phyloP scores from a whole-genome alignment of 1,139 yeast species.

The Saccharomyces hybrid region DNA sequence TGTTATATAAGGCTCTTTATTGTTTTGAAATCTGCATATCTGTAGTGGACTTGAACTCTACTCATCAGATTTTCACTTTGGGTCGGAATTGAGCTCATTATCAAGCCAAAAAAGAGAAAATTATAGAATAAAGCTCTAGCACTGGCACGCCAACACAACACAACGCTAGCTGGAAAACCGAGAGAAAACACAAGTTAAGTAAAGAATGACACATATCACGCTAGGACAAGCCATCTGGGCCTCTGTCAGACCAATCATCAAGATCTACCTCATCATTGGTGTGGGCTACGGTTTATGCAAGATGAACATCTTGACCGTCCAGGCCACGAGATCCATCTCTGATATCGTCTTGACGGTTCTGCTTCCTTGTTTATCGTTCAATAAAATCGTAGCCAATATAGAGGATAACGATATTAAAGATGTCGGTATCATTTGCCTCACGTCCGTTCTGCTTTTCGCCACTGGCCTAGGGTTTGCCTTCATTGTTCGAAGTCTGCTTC shows the following conservation, averaged over 20 bases:
- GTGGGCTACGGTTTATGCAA: constrained; percentile 63
- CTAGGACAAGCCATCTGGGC: constrained; percentile 71
- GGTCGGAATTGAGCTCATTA: neutral
- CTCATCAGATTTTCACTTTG: neutral
- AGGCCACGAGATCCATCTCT: constrained; percentile 67
- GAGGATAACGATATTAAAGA: constrained; percentile 67
- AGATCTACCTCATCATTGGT: constrained; percentile 74
- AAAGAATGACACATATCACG: constrained; percentile 17
- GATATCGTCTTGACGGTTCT: constrained; percentile 62
- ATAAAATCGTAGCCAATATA: constrained; percentile 65
- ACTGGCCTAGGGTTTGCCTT: constrained; percentile 29
- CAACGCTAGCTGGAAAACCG: neutral
- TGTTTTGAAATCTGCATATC: neutral
- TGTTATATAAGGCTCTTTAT: neutral
- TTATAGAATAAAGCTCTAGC: neutral
- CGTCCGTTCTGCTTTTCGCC: constrained; percentile 27
- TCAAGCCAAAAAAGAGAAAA: neutral
- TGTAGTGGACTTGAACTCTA: neutral
- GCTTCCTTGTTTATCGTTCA: constrained; percentile 73
- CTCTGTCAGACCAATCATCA: constrained; percentile 83
- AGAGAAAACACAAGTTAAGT: neutral
- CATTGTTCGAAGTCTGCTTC: constrained; percentile 32
- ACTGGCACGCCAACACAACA: neutral
- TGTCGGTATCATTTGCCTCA: constrained; percentile 65
- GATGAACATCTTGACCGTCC: constrained; percentile 62